These are phyloP conservation scores for Cucumis hystrix DNA, from an alignment of 306 rosid genomes.

Conservation along the genomic window DNA sequence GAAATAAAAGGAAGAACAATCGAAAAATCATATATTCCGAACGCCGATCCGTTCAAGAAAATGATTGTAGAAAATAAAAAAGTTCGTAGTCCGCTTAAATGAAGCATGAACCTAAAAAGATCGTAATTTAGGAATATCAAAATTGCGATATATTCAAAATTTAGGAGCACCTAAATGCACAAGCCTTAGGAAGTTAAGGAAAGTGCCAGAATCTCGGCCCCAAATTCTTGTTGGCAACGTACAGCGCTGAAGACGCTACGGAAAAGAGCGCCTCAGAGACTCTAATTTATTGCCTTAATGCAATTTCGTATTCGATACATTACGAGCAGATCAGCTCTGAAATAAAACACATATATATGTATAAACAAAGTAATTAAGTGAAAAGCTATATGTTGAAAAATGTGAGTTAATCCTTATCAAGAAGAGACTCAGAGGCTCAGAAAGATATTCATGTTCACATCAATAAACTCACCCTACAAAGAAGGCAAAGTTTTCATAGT, in stretches of 20 bases:
- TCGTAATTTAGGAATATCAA: neutral
- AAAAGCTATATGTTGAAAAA: neutral
- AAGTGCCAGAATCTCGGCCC: conserved; percentile 67
- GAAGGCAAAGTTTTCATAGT: conserved; percentile 56
- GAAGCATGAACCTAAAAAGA: no score
- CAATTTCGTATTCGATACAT: neutral
- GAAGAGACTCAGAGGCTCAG: conserved; percentile 35
- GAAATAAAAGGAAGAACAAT: neutral
- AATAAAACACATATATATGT: neutral
- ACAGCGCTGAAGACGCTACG: conserved; percentile 61
- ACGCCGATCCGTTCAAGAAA: neutral
- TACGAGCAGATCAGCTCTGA: neutral
- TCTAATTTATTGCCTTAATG: conserved; percentile 79
- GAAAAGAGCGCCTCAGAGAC: conserved; percentile 59
- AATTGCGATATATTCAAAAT: neutral
- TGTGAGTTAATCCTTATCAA: neutral
- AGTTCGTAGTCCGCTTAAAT: no score
- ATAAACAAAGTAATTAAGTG: neutral
- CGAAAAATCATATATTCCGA: neutral
- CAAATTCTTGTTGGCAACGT: conserved; percentile 66
- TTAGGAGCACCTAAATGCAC: conserved; percentile 61
- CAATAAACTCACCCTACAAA: conserved; percentile 35
- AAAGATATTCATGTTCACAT: conserved; percentile 23
- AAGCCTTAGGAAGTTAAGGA: conserved; percentile 16
- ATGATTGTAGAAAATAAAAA: no score